A percentile compares a stretch with the other conserved stretches of the same genome.
Conservation (phyloP, 257 asterid genomes). For the Cruciata laevipes region DNA sequence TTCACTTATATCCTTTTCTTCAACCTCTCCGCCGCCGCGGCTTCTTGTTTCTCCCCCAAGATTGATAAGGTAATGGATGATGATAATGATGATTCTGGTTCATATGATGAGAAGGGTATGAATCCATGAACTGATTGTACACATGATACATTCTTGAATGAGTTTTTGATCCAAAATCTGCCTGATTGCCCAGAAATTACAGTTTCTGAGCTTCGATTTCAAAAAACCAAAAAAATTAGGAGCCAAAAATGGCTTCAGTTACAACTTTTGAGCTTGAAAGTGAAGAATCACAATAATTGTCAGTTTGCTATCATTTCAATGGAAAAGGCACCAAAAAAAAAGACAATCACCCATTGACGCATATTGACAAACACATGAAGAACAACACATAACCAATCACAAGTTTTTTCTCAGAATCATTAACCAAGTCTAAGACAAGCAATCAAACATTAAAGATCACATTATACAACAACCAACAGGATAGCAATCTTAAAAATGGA, state of each 20-base stretch:
- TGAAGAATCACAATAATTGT: too few relatives aligned
- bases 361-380: background rate
- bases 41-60: too few relatives aligned
- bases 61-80: conserved; percentile 11
- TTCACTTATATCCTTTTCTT: too few relatives aligned
- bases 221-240: background rate
- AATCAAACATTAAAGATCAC: too few relatives aligned
- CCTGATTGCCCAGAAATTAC: too few relatives aligned
- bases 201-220: background rate
- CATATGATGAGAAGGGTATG: conserved; percentile 39
- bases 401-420: background rate
- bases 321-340: background rate
- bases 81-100: conserved; percentile 28
- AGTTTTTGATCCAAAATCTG: background rate
- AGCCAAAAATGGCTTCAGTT: background rate
- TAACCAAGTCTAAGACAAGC: background rate
- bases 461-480: background rate
- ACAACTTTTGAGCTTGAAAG: too few relatives aligned
- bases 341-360: background rate
- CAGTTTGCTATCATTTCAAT: too few relatives aligned
- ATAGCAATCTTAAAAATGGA: too few relatives aligned
- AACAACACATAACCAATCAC: background rate
- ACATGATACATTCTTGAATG: conserved; percentile 25
- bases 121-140: conserved; percentile 22
- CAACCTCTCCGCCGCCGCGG: too few relatives aligned